These are phyloP conservation scores for Trichoderma hamatum DNA, from an alignment of 2,329 filamentous ascomycete genomes.

Conservation along the genomic window DNA sequence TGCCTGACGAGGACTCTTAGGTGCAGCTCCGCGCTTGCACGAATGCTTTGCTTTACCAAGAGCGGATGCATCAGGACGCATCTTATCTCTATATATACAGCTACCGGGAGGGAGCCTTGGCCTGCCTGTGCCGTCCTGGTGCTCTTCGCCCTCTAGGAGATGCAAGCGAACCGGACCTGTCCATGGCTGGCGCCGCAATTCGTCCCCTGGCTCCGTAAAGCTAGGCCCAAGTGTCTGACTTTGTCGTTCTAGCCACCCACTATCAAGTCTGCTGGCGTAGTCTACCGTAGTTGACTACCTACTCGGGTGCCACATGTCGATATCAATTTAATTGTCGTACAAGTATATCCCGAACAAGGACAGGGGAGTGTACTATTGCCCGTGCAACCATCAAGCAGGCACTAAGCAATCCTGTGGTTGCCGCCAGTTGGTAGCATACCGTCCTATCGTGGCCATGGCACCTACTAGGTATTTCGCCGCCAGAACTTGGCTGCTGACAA, in stretches of 20 bases:
- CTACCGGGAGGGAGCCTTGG: not conserved
- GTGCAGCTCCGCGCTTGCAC: not conserved
- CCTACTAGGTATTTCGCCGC: not conserved
- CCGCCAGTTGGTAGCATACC: not conserved
- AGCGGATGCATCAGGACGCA: not conserved
- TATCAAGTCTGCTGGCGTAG: not conserved
- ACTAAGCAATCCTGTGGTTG: not conserved
- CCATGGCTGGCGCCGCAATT: not conserved
- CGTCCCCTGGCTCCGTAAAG: not conserved
- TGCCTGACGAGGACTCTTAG: not conserved
- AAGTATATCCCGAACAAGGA: not conserved
- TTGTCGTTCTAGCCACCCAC: not conserved
- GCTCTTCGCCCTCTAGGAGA: not conserved
- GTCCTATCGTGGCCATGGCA: not conserved
- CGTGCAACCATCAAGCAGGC: not conserved
- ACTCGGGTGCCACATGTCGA: not conserved
- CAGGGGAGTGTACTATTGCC: not conserved
- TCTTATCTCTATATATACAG: not conserved
- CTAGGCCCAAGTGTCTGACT: not conserved
- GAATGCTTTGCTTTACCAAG: not conserved
- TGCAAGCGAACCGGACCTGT: not conserved
- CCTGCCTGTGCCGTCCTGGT: not conserved
- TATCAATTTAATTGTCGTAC: not conserved
- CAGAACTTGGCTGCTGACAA: conserved; percentile 15
- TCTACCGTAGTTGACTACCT: not conserved